Evolutionary conservation across 331 rosid genomes (phyloP), one percentile per base, ranked within the genome.

Genomic region (Malus hybrid): DNA sequence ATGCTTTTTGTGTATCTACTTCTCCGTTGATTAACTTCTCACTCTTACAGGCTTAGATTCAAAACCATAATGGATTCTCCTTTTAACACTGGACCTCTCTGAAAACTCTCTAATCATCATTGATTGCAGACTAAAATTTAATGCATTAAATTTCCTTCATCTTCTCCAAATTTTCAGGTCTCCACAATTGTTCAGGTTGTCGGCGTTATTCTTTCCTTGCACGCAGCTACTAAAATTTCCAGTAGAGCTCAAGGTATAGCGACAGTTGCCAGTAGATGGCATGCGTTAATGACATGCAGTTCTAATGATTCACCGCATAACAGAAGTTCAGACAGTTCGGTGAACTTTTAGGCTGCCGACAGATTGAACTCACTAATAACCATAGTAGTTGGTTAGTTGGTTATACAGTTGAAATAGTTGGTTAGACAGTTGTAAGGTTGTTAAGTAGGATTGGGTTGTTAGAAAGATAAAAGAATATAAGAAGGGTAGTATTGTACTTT

Each of bases 161-260:
- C 34, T 44, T 65, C 31, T 39, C 66, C 61, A 28, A 72, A 63
- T 76, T 16, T 79, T 61, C 74, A 92, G 97, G 90, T 85, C 57
- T 88, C 93, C 76, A 88, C 93, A 36, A 63, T 92, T 39, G 93
- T 90, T 84, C 97, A 92, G 85, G 97, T 92, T 39, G 97, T 90
- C 2, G 93, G 93, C 64, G 85, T 90, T 79, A 82, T 84, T 18
- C 69, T 92, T 70, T 90, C 93, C 79, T 80, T 92, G 74, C 97
- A 92, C 24, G 90, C 92, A 13, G 97, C 97, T 3, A 90, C 97
- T 8, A 92, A 81, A 82, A 90, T 92, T 74, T 90, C 97, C 46
- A 89, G 87, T 66, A 90, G 96, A 83, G 97, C 97, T 59, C 97
- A 90, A 80, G 86, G 85, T 27, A 81, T 90, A 75, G 89, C 89